Base-by-base conservation (phyloP, 495 filamentous ascomycete genomes). In the Oidiodendron maius region DNA sequence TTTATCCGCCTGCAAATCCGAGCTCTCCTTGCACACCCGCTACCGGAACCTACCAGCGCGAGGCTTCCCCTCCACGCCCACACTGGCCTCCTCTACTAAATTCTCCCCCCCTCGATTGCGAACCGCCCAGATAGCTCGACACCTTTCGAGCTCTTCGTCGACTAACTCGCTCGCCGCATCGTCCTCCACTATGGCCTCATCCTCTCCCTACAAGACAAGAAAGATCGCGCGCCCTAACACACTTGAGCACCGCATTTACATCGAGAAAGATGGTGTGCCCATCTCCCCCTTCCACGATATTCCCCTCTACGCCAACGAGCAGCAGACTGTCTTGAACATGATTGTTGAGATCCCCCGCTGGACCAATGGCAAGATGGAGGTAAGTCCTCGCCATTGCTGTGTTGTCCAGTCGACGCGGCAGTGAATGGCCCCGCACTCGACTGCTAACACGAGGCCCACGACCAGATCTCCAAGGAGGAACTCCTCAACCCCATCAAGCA, bases 311-410 rank as follows among this genome's bases (percentile, higher is more conserved):
- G 93, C 94, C 79, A 95, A 99, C 65, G 71, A 83, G 64, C 82
- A 94, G 74, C 77, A 95, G 77, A 94, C 83, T 58, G 68, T 99
- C 61, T 78, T 97, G 61, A 99, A 99, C 81, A 99, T 99, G 94
- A 71, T 99, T 43, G 94, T 97, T 52, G 94, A 97, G 82, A 96
- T 97, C 61, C 94, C 94, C 37, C 81, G 94, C 71, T 99, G 94
- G 94, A 96, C 91, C 67, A 99, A 99, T 74, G 94, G 85, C 58
- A 99, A 99, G 83, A 83, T 90, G 70, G 93, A 98, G 86, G 91
- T 94, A 74, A 36, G 73, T 63, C 50, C 35, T 17, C 28, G 32
- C 17, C 26, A 8, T 37, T 53, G 11, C 25, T 6, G 13, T 22
- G 2, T 24, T 28, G 11, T 25, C 18, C 25, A 13, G 38, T 2